Percentiles rank a stretch among this genome's conserved stretches.
Evolutionary conservation across 345 rosid genomes (phyloP).

Genomic region (Hirschfeldia incana): DNA sequence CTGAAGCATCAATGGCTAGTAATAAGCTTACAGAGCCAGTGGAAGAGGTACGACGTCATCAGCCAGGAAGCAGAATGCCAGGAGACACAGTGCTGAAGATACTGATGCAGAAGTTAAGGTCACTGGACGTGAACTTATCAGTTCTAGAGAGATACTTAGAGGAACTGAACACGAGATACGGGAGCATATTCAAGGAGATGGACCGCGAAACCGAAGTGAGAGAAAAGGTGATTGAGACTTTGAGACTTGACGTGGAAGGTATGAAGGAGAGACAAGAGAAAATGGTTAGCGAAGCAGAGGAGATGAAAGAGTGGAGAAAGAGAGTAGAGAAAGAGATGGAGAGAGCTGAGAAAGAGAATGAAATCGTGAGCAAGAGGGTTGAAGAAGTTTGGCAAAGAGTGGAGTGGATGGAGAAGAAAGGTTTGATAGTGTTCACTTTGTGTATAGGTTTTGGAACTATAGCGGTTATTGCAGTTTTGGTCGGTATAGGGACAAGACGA

Average conservation of each 20-base stretch:
- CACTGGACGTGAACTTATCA: slow-evolving; percentile 76
- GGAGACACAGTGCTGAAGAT: slow-evolving; percentile 92
- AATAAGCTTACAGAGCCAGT: slow-evolving; percentile 46
- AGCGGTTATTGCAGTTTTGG: slow-evolving; percentile 41
- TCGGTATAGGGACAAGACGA: slow-evolving; percentile 29
- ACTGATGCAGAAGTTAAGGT: slow-evolving; percentile 89
- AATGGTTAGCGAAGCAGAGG: slow-evolving; percentile 64
- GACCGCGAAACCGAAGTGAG: slow-evolving; percentile 63
- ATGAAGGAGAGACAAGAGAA: slow-evolving; percentile 52
- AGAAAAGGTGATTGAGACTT: slow-evolving; percentile 48
- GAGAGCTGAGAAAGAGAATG: slow-evolving; percentile 44
- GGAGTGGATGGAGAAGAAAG: slow-evolving; percentile 73
- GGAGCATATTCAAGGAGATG: slow-evolving; percentile 69
- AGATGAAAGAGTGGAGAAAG: slow-evolving; percentile 75
- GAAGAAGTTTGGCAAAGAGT: slow-evolving; percentile 55
- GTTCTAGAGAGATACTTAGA: slow-evolving; percentile 86
- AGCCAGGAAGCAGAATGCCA: slow-evolving; percentile 84
- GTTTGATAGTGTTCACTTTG: slow-evolving; percentile 59
- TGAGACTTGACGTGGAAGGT: slow-evolving; percentile 53
- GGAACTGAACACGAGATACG: slow-evolving; percentile 71
- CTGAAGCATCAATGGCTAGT: slow-evolving; percentile 40
- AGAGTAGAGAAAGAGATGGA: slow-evolving; percentile 46
- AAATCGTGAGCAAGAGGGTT: slow-evolving; percentile 32
- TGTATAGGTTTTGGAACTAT: slow-evolving; percentile 58
- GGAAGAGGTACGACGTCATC: slow-evolving; percentile 69